Evolutionary conservation across 2,329 filamentous ascomycete species (phyloP), one percentile per base, ranked within the genome.

Genomic region (Sclerotiophoma versabilis): DNA sequence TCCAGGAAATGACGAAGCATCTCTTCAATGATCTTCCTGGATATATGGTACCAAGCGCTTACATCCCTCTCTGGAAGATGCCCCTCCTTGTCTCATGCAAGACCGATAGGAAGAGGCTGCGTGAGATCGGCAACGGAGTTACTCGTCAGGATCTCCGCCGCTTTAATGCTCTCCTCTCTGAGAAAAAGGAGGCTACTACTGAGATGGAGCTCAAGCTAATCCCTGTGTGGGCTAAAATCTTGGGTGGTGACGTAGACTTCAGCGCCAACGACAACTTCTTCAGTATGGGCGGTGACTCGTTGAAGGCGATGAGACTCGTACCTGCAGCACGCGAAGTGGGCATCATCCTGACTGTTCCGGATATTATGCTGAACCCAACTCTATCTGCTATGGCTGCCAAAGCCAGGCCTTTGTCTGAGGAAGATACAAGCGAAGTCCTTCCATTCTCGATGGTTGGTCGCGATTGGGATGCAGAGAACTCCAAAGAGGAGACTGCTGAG

Each of bases 271-370:
- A 73, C 43, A 75, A 73, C 54, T 83, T 83, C 65, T 69, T 82
- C 34, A 77, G 73, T 23, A 70, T 82, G 37, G 80, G 80, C 23
- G 80, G 80, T 27, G 80, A 83, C 47, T 82, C 80, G 0, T 75
- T 82, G 44, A 75, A 79, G 30, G 80, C 80, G 0, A 82, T 83
- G 77, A 84, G 83, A 65, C 73, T 87, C 0, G 84, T 86, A 0
- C 78, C 82, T 10, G 80, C 82, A 47, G 79, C 82, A 2, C 75
- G 83, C 19, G 73, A 76, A 2, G 77, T 79, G 20, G 80, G 79
- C 0, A 66, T 83, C 43, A 73, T 75, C 7, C 62, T 87, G 20
- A 82, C 78, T 1, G 84, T 87, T 1, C 80, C 81, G 2, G 78
- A 83, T 22, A 81, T 86, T 49, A 86, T 87, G 72, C 73, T 69